phyloP scores from a whole-genome alignment of 2,329 filamentous ascomycete genomes.

The Pseudophaeomoniella oleicola region DNA sequence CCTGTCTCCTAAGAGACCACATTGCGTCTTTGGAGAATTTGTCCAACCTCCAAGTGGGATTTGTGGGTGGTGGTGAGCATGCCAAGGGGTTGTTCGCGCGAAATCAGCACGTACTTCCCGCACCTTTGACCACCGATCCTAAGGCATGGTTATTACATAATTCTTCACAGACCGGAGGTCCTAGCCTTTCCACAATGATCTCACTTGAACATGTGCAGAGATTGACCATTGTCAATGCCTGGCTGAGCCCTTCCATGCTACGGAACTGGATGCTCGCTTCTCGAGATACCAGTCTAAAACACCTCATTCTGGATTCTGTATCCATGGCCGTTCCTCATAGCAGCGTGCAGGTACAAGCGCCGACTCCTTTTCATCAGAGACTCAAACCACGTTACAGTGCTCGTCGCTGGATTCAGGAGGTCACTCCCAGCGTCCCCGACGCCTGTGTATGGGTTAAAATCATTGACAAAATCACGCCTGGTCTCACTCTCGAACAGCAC shows the following conservation, averaged over 20 bases:
- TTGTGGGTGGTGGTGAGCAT: constrained; percentile 53
- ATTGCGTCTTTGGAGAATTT: constrained; percentile 36
- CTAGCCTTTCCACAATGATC: constrained; percentile 25
- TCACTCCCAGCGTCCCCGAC: constrained; percentile 15
- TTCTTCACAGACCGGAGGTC: background rate
- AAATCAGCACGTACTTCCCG: constrained; percentile 48
- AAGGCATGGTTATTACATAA: constrained; percentile 5
- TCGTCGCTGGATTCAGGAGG: constrained; percentile 17
- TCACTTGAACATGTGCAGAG: constrained; percentile 41
- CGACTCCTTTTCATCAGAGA: constrained; percentile 3
- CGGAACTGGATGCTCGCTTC: constrained; percentile 36
- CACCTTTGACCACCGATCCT: constrained; percentile 23
- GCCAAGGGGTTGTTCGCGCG: constrained; percentile 46
- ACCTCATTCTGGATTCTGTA: constrained; percentile 47
- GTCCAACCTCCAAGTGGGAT: constrained; percentile 48
- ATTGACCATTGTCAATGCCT: constrained; percentile 54
- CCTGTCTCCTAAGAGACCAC: constrained; percentile 35
- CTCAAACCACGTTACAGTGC: constrained; percentile 6
- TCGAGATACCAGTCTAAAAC: constrained; percentile 32
- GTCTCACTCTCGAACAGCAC: constrained; percentile 21
- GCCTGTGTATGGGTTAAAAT: constrained; percentile 35
- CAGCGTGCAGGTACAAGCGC: constrained; percentile 1
- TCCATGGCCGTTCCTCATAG: constrained; percentile 40
- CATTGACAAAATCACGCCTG: constrained; percentile 36
- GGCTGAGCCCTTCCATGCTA: constrained; percentile 46